Percentiles rank a stretch among this genome's conserved stretches.
These are phyloP conservation scores for Penicillium sp. DNA, from an alignment of 2,329 filamentous ascomycete species.

Conservation along the genomic window DNA sequence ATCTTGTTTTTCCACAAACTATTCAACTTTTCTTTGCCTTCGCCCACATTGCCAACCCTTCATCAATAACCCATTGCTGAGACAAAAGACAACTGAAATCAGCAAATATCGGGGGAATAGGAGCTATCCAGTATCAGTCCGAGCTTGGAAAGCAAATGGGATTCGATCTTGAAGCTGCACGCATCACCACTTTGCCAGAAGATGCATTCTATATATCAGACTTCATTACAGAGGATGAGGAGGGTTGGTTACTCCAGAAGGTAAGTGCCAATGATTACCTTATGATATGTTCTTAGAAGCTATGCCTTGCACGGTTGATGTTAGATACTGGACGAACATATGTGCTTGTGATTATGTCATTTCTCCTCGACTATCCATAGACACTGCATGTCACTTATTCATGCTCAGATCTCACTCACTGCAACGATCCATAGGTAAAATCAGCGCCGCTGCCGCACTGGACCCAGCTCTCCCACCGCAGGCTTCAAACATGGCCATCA, in stretches of 20 bases:
- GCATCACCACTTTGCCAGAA: constrained; percentile 35
- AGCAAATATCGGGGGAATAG: not conserved
- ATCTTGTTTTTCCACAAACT: not conserved
- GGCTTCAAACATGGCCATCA: constrained; percentile 88
- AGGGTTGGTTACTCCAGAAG: constrained; percentile 68
- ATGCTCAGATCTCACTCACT: constrained; percentile 1
- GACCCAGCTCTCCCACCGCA: constrained; percentile 83
- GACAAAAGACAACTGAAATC: not conserved
- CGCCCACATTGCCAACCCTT: not conserved
- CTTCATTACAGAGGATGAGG: constrained; percentile 77
- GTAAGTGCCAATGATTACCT: constrained; percentile 42
- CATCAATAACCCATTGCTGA: not conserved
- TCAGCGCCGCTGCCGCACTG: constrained; percentile 73
- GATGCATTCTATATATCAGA: constrained; percentile 79
- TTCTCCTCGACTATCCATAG: not conserved
- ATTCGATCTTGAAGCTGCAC: constrained; percentile 30
- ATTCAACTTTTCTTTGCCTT: not conserved
- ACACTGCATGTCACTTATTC: not conserved
- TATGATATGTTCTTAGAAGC: not conserved
- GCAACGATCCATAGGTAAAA: constrained; percentile 35
- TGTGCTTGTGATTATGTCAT: not conserved
- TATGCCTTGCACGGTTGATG: not conserved
- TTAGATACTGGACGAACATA: not conserved
- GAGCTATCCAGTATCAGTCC: not conserved
- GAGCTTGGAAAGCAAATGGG: constrained; percentile 7